A percentile compares a stretch with the other conserved stretches of the same genome.
These are phyloP conservation scores for Fusarium sp. DNA, from an alignment of 2,329 filamentous ascomycete species.

Conservation along the genomic window DNA sequence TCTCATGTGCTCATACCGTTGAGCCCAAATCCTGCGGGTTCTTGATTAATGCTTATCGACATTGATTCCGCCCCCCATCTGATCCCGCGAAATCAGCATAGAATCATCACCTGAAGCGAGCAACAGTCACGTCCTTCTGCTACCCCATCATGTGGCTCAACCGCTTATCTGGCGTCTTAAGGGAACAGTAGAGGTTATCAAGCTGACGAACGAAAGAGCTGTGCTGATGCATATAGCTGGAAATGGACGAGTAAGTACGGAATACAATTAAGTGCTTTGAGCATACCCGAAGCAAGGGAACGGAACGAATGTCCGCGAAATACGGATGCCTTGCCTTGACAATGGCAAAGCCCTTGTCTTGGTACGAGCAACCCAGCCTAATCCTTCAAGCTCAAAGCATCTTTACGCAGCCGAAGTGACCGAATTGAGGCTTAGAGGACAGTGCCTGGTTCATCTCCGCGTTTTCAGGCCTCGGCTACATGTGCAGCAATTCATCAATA, in stretches of 20 bases:
- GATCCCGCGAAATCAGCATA: background rate
- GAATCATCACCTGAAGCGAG: background rate
- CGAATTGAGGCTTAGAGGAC: background rate
- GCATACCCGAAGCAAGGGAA: background rate
- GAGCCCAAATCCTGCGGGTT: no score
- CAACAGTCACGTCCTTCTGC: background rate
- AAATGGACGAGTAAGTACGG: no score
- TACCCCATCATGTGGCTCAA: background rate
- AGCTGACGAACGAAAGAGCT: background rate
- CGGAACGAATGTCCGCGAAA: background rate
- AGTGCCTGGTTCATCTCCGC: background rate
- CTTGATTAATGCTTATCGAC: background rate
- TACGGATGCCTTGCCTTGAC: background rate
- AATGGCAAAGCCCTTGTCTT: background rate
- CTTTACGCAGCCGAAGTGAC: background rate
- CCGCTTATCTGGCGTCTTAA: background rate
- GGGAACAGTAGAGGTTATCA: background rate
- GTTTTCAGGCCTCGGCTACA: background rate
- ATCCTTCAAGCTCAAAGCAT: background rate
- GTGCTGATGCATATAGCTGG: background rate
- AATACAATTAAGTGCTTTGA: background rate
- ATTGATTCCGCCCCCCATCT: background rate
- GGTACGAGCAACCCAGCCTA: background rate
- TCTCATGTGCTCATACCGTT: background rate
- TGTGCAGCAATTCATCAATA: background rate